These are phyloP conservation scores for Fusarium sp. DNA, from an alignment of 2,329 filamentous ascomycete species.

Conservation along the genomic window DNA sequence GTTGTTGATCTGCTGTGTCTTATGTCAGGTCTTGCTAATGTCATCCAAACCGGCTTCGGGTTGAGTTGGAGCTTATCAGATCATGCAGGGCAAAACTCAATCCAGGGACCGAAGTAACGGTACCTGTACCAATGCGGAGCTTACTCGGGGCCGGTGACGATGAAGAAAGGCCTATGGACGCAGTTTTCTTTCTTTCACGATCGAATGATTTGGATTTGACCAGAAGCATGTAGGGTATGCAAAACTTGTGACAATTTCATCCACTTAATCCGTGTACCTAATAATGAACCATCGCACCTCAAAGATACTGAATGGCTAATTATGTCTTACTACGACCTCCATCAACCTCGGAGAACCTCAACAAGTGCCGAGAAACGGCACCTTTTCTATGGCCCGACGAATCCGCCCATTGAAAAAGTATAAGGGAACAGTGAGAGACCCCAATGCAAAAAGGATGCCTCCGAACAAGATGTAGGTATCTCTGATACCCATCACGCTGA, in stretches of 20 bases:
- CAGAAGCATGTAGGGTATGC: rapidly evolving
- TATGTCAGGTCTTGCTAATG: neutral
- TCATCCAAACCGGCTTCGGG: rapidly evolving
- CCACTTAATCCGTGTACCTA: neutral
- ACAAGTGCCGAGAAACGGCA: neutral
- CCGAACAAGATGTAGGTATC: neutral
- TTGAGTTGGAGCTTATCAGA: neutral
- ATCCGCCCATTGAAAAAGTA: neutral
- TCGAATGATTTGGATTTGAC: rapidly evolving
- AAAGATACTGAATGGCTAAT: too few relatives aligned
- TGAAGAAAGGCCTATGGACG: rapidly evolving
- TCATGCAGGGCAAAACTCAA: neutral
- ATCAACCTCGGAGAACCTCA: too few relatives aligned
- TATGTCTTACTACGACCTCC: too few relatives aligned
- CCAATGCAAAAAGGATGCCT: neutral
- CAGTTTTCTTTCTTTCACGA: rapidly evolving
- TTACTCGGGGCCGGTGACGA: rapidly evolving
- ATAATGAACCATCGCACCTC: neutral
- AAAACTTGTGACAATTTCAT: neutral
- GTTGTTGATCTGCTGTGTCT: neutral
- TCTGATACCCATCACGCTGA: neutral
- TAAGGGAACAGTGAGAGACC: neutral
- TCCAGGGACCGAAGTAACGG: neutral
- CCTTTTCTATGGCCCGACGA: neutral
- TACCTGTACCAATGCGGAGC: rapidly evolving